These are phyloP conservation scores for Globisporangium cylindrosporum DNA, from an alignment of 352 stramenopile species.

Conservation along the genomic window DNA sequence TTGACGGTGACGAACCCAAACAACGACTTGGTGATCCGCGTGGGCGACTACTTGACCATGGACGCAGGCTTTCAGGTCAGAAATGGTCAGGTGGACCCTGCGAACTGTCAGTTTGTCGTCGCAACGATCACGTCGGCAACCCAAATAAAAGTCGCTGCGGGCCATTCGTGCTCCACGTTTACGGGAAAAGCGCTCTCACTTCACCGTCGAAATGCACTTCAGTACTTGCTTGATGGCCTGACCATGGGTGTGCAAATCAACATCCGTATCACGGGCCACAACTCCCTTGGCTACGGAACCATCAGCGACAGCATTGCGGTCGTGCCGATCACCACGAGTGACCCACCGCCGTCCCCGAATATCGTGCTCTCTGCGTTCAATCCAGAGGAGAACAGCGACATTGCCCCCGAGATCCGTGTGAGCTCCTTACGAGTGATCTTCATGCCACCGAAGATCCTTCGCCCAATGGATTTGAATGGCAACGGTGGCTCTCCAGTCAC, in stretches of 20 bases:
- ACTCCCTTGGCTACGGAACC: conserved; percentile 88
- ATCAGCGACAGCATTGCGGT: conserved; percentile 67
- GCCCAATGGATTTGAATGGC: conserved; percentile 66
- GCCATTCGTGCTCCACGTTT: conserved; percentile 52
- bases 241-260: conserved; percentile 87
- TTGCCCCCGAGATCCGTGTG: conserved; percentile 46
- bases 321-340: conserved; percentile 82
- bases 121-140: conserved; percentile 22
- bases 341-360: conserved; percentile 79
- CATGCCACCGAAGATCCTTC: conserved; percentile 47
- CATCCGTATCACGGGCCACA: conserved; percentile 89
- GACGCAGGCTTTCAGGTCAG: conserved; percentile 19
- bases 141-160: conserved; percentile 31
- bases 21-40: conserved; percentile 21
- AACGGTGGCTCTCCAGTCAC: conserved; percentile 81
- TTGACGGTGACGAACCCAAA: conserved; percentile 35
- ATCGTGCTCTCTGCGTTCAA: conserved; percentile 51
- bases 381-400: conserved; percentile 27
- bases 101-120: conserved; percentile 58
- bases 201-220: conserved; percentile 52
- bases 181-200: conserved; percentile 35
- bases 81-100: conserved; percentile 15
- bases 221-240: conserved; percentile 81
- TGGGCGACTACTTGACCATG: conserved; percentile 51
- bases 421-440: conserved; percentile 88